phyloP scores from a whole-genome alignment of 2,329 filamentous ascomycete species.

The Dothistroma septosporum region DNA sequence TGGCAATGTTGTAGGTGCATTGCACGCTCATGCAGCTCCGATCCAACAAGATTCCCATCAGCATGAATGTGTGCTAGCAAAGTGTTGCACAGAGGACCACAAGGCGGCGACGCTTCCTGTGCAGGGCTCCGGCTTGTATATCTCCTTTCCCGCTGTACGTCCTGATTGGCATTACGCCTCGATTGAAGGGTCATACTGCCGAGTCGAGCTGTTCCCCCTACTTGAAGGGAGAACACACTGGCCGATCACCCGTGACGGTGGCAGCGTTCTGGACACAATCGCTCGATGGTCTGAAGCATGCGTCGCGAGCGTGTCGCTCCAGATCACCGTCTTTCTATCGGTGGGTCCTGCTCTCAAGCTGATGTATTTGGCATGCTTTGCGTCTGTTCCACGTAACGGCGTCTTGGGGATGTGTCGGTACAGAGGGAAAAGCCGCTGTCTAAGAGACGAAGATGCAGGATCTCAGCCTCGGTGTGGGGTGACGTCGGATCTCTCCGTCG shows the following conservation, averaged over 20 bases:
- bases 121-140: neutral
- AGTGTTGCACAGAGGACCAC: neutral
- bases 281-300: neutral
- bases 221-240: neutral
- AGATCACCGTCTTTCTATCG: too few relatives aligned
- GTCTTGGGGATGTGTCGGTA: neutral
- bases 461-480: neutral
- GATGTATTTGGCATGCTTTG: neutral
- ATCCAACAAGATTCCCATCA: neutral
- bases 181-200: neutral
- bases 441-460: neutral
- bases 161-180: neutral
- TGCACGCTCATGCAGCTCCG: neutral
- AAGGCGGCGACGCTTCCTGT: neutral
- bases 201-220: neutral
- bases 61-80: neutral
- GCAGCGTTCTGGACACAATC: neutral
- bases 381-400: neutral
- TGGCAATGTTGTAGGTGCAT: neutral
- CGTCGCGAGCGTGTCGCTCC: too few relatives aligned
- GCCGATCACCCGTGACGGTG: neutral
- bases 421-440: too few relatives aligned
- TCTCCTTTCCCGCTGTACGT: neutral
- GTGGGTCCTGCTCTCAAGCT: too few relatives aligned
- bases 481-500: neutral